These are phyloP conservation scores for Cydonia oblonga DNA, from an alignment of 331 rosid genomes.

Conservation along the genomic window DNA sequence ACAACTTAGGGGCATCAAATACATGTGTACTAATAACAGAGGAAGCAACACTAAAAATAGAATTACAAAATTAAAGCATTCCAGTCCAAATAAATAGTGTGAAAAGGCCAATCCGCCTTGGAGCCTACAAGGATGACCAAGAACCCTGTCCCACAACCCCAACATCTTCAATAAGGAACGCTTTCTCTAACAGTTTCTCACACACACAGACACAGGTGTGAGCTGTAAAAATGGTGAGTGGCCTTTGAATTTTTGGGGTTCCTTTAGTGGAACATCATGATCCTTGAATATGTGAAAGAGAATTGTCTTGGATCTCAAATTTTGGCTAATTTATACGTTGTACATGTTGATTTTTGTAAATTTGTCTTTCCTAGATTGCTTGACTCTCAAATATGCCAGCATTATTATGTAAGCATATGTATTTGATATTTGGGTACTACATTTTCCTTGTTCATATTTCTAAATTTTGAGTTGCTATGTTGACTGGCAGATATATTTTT, in stretches of 20 bases:
- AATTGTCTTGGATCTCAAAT: not conserved
- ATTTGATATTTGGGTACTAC: not conserved
- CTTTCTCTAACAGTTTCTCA: too few species aligned
- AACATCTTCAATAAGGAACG: too few species aligned
- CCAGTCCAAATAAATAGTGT: not conserved
- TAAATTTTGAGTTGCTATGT: not conserved
- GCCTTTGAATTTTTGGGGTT: not conserved
- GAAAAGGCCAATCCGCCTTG: not conserved
- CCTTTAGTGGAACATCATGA: not conserved
- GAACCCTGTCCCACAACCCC: too few species aligned
- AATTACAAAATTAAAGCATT: not conserved
- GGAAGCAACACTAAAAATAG: not conserved
- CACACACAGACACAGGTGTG: not conserved
- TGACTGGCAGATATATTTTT: conserved; percentile 17
- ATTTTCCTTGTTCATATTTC: conserved; percentile 1
- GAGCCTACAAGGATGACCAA: not conserved
- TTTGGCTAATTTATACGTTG: not conserved
- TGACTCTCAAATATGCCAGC: not conserved
- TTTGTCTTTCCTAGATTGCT: not conserved
- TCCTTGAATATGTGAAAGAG: not conserved
- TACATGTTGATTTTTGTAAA: not conserved
- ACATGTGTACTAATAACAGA: too few species aligned
- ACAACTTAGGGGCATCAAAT: not conserved
- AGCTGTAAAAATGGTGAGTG: not conserved
- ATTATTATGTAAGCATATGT: not conserved